phyloP scores from a whole-genome alignment of 2,329 filamentous ascomycete genomes.

The Sporothrix inflata region DNA sequence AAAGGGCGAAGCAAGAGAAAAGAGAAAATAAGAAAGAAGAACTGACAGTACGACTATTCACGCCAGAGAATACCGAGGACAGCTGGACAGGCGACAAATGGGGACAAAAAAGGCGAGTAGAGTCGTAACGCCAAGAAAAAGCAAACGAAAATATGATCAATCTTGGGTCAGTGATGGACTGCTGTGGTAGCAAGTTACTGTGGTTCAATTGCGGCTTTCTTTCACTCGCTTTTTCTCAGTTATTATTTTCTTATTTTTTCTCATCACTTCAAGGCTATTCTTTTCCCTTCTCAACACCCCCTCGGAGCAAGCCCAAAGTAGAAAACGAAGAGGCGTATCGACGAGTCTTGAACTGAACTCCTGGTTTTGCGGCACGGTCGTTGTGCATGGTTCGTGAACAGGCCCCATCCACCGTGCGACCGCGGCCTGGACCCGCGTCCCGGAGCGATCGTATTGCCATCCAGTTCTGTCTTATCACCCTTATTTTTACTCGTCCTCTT shows the following conservation, averaged over 20 bases:
- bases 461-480: too few species aligned
- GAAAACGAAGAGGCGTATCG: conserved; percentile 3
- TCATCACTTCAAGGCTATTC: too few species aligned
- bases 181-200: too few species aligned
- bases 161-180: too few species aligned
- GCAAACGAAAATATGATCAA: conserved; percentile 5
- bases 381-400: not conserved
- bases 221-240: too few species aligned
- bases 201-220: too few species aligned
- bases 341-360: not conserved
- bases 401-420: not conserved
- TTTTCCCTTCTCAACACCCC: not conserved
- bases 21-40: not conserved
- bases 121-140: conserved; percentile 3
- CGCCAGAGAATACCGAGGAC: not conserved
- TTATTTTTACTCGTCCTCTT: not conserved
- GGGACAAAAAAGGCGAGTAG: not conserved
- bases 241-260: too few species aligned
- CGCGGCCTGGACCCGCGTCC: not conserved
- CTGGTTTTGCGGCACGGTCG: not conserved
- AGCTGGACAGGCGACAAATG: conserved; percentile 5
- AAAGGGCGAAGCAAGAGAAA: not conserved
- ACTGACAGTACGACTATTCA: not conserved
- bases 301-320: not conserved
- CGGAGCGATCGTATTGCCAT: too few species aligned